Base-by-base conservation (phyloP, 768 basidiomycete genomes). In the Panaeolus papilionaceus region DNA sequence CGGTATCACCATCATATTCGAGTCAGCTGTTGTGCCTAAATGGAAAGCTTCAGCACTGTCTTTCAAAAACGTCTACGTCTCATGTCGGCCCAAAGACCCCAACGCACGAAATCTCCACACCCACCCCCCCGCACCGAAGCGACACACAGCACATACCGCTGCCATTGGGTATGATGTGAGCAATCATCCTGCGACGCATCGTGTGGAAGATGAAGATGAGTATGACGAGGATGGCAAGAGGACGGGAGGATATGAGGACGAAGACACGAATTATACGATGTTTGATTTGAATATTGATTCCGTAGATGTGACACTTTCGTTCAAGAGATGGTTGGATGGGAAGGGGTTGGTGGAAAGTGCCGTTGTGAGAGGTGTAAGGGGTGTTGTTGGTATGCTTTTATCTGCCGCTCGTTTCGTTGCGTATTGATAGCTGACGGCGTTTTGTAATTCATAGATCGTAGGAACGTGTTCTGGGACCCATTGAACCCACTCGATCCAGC, bases 11-110 rank as follows among this genome's bases (percentile, higher is more conserved):
- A 90, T 99, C 71, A 93, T 97, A 64, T 98, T 98, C 76, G 98
- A 99, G 78, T 95, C 94, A 4, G 98, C 98, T 38, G 96, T 99
- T 72, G 96, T 99, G 10, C 97, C 98, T 2, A 96, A 95, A 77
- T 98, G 96, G 95, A 93, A 95, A 69, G 94, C 96, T 73, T 96
- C 95, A 10, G 91, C 92, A 14, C 91, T 99, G 64, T 96, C 96
- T 0, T 97, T 99, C 86, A 95, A 95, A 76, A 98, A 98, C 71
- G 96, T 99, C 51, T 99, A 93, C 73, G 84, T 99, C 58, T 96
- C 95, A 26, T 90, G 95, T 10, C 86, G 95, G 5, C 92, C 94
- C 2, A 68, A 72, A 38, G 68, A 76, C 10, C 69, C 72, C 5
- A 38, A 73, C 9, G 64, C 18, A 45, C 61, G 14, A 65, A 72